Evolutionary conservation across 257 asterid genomes (phyloP), one percentile per base, ranked within the genome.

Genomic region (Capsicum chinense): DNA sequence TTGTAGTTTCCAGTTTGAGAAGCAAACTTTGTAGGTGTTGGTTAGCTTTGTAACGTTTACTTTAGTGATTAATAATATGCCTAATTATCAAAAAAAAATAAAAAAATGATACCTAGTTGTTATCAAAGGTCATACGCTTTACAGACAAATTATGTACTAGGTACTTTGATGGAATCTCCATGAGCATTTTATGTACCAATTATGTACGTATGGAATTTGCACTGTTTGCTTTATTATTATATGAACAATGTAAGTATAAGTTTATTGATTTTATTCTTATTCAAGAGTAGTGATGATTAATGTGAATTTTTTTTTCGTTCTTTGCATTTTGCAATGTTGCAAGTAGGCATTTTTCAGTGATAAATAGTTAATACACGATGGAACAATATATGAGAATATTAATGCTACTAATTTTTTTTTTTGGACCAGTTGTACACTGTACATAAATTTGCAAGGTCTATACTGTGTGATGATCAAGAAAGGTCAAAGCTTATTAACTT

Each of bases 91-190:
- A 26, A 26, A 1, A 1, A 26, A 26, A 26, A 26, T 26, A 26
- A 26, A 26, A 26, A 26, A 74, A n/a, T 74, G 37, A 52, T 69
- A 78, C 33, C 33, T 26, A 26, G 33, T 26, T 26, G 47, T 3
- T 5, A 84, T 84, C 12, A 83, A 26, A 83, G 89, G 87, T 89
- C 87, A 88, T 81, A 62, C 70, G 86, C 93, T 90, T 90, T 89
- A 86, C 86, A 84, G 88, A 83, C 71, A 88, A 73, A 50, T 74
- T 74, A 50, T 50, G 60, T 74, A 86, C 83, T 73, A 48, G 56
- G 83, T 83, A 87, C 71, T 35, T 70, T 26, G 66, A 69, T 85
- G 42, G n/a, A 79, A 76, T 35, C 54, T 37, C 37, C 48, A 64
- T 47, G 35, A 19, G 39, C 9, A 9, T 17, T 71, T 5, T 71